Evolutionary conservation across 768 basidiomycete species (phyloP), one percentile per base, ranked within the genome.

Genomic region (Kwoniella pini): DNA sequence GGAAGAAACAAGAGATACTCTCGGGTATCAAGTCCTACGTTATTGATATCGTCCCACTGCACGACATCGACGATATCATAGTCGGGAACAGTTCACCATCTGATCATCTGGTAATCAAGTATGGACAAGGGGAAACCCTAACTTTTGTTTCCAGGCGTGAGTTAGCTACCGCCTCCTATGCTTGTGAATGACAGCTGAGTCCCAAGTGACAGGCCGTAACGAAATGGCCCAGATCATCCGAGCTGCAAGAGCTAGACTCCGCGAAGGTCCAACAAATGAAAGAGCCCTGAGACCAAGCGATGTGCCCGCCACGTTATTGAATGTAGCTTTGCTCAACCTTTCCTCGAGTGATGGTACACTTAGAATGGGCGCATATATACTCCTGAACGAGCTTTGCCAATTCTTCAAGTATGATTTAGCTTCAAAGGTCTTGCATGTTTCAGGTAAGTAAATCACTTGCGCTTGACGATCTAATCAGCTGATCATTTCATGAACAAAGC

Each of bases 41-140:
- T 2, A 88, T 87, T 0, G 92, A 96, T 69, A 85, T 95, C 54
- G 86, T 94, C 54, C 83, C 85, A 5, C 79, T 93, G 24, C 79
- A 83, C 3, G 91, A 94, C 60, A 84, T 96, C 64, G 90, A 90
- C 78, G 92, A 96, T 67, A 84, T 90, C 0, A 89, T 91, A 78
- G 88, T 88, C 44, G 85, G 91, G 21, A 85, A 86, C 1, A 88
- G 86, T 15, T 43, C 59, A 3, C 43, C 64, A 4, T 51, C 48
- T 21, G 72, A 73, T 30, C 65, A 69, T 21, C 54, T 74, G 26
- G 56, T 68, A 31, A 62, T 72, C 56, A 71, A 69, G 49, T 54
- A 75, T 51, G 52, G 54, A 0, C 69, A 70, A 52, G 67, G 39
- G 12, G 59, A 68, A 15, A 40, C 67, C 2, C 27, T 72, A 19